These are phyloP conservation scores for Globisporangium alternatum DNA, from an alignment of 352 stramenopile genomes.

Conservation along the genomic window DNA sequence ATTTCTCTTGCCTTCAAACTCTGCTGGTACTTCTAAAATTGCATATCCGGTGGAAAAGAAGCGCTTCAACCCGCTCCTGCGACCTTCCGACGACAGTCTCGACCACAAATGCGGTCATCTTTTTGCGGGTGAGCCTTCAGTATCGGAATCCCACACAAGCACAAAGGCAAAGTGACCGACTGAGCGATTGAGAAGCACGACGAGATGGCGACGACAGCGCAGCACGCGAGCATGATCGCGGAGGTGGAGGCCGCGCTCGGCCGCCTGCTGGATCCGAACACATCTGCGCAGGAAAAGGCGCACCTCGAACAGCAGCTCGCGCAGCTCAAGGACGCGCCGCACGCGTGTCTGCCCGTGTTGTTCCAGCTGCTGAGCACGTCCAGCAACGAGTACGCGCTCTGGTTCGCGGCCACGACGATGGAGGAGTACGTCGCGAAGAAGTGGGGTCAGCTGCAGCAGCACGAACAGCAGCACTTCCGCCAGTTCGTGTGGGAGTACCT, in stretches of 20 bases:
- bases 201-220: constrained; percentile 6
- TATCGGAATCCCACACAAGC: constrained; percentile 2
- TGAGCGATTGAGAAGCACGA: neutral
- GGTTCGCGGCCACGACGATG: constrained; percentile 68
- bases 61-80: constrained; percentile 5
- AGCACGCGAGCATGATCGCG: constrained; percentile 36
- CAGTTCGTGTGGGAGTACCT: constrained; percentile 72
- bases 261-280: constrained; percentile 58
- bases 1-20: neutral
- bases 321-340: constrained; percentile 50
- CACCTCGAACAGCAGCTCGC: constrained; percentile 61
- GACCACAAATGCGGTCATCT: neutral
- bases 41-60: neutral
- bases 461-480: constrained; percentile 46
- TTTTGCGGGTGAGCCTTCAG: neutral
- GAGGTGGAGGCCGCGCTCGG: constrained; percentile 59
- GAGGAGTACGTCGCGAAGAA: constrained; percentile 72
- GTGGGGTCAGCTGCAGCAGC: constrained; percentile 41
- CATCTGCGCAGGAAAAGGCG: constrained; percentile 37
- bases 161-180: neutral
- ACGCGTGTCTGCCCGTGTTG: constrained; percentile 59
- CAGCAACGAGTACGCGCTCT: constrained; percentile 72
- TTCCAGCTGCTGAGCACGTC: constrained; percentile 58
- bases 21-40: neutral
- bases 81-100: constrained; percentile 5